These are phyloP conservation scores for Salix purpurea DNA, from an alignment of 345 rosid genomes.

Conservation along the genomic window DNA sequence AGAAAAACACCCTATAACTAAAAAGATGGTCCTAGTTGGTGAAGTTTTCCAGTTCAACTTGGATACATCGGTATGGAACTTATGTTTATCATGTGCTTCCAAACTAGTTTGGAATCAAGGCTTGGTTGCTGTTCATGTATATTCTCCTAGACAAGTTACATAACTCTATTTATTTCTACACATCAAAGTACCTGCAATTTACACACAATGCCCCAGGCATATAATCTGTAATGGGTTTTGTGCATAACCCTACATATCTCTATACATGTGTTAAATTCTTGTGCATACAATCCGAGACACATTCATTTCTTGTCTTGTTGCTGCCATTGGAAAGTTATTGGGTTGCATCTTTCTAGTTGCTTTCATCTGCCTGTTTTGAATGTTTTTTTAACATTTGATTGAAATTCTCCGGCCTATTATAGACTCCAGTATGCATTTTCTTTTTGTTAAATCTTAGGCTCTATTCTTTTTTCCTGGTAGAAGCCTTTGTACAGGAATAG, in stretches of 20 bases:
- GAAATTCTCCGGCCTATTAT: background rate
- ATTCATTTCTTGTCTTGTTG: background rate
- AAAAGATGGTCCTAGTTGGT: conserved; percentile 83
- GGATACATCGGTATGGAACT: conserved; percentile 52
- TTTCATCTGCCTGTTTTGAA: background rate
- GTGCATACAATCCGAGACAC: background rate
- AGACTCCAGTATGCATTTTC: background rate
- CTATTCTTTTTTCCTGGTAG: background rate
- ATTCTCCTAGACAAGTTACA: background rate
- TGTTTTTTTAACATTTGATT: background rate
- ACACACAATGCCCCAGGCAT: background rate
- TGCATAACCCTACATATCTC: background rate
- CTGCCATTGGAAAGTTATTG: background rate
- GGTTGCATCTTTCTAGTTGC: background rate
- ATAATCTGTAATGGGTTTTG: background rate
- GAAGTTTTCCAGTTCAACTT: conserved; percentile 84
- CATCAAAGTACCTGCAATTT: background rate
- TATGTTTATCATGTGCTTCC: background rate
- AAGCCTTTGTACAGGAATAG: background rate
- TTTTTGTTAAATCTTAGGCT: background rate
- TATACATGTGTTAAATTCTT: background rate
- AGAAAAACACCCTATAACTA: conserved; percentile 86
- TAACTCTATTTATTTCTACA: background rate
- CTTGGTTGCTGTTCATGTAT: background rate
- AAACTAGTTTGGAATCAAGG: background rate